These are phyloP conservation scores for Wolfiporia cocos DNA, from an alignment of 1,284 basidiomycete genomes.

Conservation along the genomic window DNA sequence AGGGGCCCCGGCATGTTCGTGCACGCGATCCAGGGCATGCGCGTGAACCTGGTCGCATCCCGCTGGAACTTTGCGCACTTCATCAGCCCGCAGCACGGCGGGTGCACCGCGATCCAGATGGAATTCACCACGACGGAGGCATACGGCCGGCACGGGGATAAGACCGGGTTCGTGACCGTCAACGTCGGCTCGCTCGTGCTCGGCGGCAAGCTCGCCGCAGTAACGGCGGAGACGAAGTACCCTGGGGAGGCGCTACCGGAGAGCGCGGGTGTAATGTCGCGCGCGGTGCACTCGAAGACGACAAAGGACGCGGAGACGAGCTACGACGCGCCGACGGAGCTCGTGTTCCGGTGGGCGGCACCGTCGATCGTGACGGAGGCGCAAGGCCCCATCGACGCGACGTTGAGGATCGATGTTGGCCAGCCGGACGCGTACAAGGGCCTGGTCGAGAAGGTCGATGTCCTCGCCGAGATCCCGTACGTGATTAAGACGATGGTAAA, in stretches of 20 bases:
- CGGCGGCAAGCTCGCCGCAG: conserved; percentile 68
- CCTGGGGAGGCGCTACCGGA: conserved; percentile 48
- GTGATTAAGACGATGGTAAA: conserved; percentile 86
- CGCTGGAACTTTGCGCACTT: conserved; percentile 98
- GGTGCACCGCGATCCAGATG: conserved; percentile 89
- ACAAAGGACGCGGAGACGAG: conserved; percentile 71
- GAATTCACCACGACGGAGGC: conserved; percentile 86
- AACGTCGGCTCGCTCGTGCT: conserved; percentile 85
- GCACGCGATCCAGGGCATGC: conserved; percentile 98
- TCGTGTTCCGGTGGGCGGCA: conserved; percentile 80
- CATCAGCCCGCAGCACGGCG: conserved; percentile 64
- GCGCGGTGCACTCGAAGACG: conserved; percentile 62
- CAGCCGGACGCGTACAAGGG: conserved; percentile 53
- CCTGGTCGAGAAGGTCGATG: conserved; percentile 94
- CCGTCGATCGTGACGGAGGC: conserved; percentile 48
- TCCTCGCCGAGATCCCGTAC: conserved; percentile 93
- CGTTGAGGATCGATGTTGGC: conserved; percentile 55
- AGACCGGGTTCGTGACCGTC: conserved; percentile 76
- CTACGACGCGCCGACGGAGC: conserved; percentile 70
- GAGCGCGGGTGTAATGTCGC: conserved; percentile 50
- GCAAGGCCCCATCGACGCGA: conserved; percentile 52
- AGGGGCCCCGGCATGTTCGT: conserved; percentile 89
- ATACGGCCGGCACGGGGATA: conserved; percentile 69
- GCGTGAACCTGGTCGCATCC: conserved; percentile 89
- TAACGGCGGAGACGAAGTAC: conserved; percentile 68